These are phyloP conservation scores for Mucor lusitanicus DNA, from an alignment of 371 early-diverging fungal species.

Conservation along the genomic window DNA sequence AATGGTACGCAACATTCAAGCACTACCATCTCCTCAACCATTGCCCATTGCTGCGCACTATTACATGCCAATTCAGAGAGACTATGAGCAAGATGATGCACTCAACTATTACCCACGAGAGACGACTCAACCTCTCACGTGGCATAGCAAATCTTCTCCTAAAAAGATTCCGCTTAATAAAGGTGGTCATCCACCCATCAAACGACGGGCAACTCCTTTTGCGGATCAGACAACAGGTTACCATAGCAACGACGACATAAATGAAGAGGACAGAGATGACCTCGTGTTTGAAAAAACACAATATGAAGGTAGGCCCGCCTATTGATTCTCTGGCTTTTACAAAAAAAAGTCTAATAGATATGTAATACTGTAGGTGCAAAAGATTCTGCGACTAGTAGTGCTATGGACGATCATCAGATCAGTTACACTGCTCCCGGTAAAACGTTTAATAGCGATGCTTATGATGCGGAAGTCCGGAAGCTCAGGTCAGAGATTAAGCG, in stretches of 20 bases:
- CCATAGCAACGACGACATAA: background rate
- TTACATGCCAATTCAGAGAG: background rate
- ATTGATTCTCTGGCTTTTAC: background rate
- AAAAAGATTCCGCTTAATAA: background rate
- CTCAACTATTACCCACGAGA: background rate
- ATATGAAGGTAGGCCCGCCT: background rate
- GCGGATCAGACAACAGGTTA: background rate
- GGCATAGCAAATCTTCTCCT: background rate
- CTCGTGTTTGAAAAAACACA: background rate
- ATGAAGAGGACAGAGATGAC: background rate
- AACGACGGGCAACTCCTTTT: background rate
- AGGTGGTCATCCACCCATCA: background rate
- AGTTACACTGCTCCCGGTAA: background rate
- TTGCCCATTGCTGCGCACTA: background rate
- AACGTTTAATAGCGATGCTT: background rate
- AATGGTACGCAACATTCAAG: background rate
- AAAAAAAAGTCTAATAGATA: background rate
- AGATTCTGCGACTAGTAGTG: background rate
- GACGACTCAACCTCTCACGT: background rate
- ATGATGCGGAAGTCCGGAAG: conserved; percentile 3
- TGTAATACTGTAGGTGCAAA: background rate
- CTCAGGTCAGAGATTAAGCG: conserved; percentile 5
- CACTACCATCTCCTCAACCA: background rate
- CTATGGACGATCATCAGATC: background rate
- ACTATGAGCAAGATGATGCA: background rate